Conservation (phyloP, 2,329 filamentous ascomycete species). For the Alternaria sp. region DNA sequence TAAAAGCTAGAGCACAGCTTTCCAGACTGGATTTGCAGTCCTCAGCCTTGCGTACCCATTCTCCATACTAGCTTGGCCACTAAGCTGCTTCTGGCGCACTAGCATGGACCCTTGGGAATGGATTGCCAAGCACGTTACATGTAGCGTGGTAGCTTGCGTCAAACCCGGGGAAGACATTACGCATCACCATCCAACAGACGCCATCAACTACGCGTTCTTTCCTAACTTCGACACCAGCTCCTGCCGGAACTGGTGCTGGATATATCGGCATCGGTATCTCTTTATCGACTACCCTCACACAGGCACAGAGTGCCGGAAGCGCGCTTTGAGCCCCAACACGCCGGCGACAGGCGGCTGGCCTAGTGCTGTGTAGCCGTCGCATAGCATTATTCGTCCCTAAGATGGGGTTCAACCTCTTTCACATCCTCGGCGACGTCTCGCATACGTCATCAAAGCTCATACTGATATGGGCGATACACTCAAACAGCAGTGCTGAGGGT, state of each 20-base stretch:
- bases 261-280: background rate
- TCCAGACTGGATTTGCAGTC: background rate
- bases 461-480: constrained; percentile 88
- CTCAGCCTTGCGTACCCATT: constrained; percentile 10
- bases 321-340: constrained; percentile 9
- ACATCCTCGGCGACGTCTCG: constrained; percentile 82
- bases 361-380: constrained; percentile 37
- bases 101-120: constrained; percentile 3
- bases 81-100: background rate
- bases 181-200: constrained; percentile 10
- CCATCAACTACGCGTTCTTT: background rate
- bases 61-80: background rate
- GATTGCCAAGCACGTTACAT: constrained; percentile 15
- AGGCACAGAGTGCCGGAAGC: constrained; percentile 9
- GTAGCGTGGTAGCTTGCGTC: constrained; percentile 18
- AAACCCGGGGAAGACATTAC: constrained; percentile 11
- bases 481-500: constrained; percentile 87
- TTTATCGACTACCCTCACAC: background rate
- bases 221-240: background rate
- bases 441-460: constrained; percentile 90
- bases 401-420: constrained; percentile 65
- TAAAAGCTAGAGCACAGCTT: constrained; percentile 3
- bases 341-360: constrained; percentile 30
- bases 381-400: constrained; percentile 12
- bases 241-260: background rate